A percentile compares a stretch with the other conserved stretches of the same genome.
These are phyloP conservation scores for Setomelanomma holmii DNA, from an alignment of 2,329 filamentous ascomycete species.

Conservation along the genomic window DNA sequence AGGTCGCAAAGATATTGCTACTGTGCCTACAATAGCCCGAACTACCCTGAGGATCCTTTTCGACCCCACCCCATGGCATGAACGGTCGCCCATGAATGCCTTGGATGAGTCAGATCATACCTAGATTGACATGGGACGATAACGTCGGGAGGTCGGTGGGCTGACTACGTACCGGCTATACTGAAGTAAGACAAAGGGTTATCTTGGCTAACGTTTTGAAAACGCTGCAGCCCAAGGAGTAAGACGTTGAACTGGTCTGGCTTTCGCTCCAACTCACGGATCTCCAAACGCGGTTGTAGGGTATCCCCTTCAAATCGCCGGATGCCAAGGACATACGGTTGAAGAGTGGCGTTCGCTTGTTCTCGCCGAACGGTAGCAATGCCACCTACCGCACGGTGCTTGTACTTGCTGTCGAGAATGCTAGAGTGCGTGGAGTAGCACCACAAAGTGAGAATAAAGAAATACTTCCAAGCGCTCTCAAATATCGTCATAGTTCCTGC, in stretches of 20 bases:
- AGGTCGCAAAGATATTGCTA: constrained; percentile 77
- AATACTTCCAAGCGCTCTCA: too few species aligned
- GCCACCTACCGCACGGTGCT: not conserved
- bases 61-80: constrained; percentile 62
- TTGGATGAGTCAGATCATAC: constrained; percentile 41
- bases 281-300: constrained; percentile 64
- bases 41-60: constrained; percentile 53
- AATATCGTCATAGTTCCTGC: too few species aligned
- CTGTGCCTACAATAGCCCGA: constrained; percentile 79
- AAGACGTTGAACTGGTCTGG: constrained; percentile 76
- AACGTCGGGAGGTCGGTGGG: not conserved
- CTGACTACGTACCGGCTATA: constrained; percentile 68
- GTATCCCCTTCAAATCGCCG: constrained; percentile 25
- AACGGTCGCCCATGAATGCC: constrained; percentile 81
- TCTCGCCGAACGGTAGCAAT: not conserved
- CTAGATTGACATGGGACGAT: not conserved
- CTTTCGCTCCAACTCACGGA: constrained; percentile 68
- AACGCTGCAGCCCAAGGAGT: constrained; percentile 73
- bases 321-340: constrained; percentile 31
- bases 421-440: not conserved
- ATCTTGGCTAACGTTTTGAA: constrained; percentile 71
- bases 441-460: too few species aligned
- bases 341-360: not conserved
- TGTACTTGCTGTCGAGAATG: not conserved
- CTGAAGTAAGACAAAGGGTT: constrained; percentile 76